Percentiles rank a stretch among this genome's conserved stretches.
phyloP scores from a whole-genome alignment of 2,329 filamentous ascomycete genomes.

The Diaporthe sp. region DNA sequence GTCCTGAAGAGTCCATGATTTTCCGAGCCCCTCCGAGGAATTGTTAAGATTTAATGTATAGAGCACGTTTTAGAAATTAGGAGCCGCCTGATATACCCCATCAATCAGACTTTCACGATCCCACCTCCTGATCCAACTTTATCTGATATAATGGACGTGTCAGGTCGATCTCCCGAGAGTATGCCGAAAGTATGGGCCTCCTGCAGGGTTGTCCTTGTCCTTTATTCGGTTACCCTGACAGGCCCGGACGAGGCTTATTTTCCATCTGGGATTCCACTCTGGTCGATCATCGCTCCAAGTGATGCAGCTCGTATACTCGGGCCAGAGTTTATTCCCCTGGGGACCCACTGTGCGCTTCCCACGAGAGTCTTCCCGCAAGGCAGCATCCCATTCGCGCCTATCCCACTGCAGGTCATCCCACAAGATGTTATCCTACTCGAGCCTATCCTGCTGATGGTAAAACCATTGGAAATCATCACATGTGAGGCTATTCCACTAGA shows the following conservation, averaged over 20 bases:
- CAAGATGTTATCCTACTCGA: not conserved
- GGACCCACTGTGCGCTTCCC: not conserved
- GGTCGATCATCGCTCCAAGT: not conserved
- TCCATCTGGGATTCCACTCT: not conserved
- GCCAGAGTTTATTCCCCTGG: not conserved
- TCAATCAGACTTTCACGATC: constrained; percentile 22
- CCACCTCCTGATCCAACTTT: not conserved
- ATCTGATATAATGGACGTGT: constrained; percentile 3
- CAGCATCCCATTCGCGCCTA: not conserved
- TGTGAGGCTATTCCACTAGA: not conserved
- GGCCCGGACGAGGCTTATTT: not conserved
- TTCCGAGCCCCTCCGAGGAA: not conserved
- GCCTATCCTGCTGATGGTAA: not conserved
- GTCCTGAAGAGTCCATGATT: not conserved
- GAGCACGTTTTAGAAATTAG: not conserved
- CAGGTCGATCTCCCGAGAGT: constrained; percentile 23
- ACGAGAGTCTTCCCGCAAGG: not conserved
- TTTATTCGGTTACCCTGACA: not conserved
- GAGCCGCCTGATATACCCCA: not conserved
- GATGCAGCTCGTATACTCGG: not conserved
- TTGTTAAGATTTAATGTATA: constrained; percentile 18
- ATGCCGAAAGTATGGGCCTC: constrained; percentile 10
- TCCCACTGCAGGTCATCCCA: not conserved
- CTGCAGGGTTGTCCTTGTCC: constrained; percentile 7
- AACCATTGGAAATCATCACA: not conserved